Conservation (phyloP, 2,329 filamentous ascomycete genomes). For the Penicillium aurantiogriseum region DNA sequence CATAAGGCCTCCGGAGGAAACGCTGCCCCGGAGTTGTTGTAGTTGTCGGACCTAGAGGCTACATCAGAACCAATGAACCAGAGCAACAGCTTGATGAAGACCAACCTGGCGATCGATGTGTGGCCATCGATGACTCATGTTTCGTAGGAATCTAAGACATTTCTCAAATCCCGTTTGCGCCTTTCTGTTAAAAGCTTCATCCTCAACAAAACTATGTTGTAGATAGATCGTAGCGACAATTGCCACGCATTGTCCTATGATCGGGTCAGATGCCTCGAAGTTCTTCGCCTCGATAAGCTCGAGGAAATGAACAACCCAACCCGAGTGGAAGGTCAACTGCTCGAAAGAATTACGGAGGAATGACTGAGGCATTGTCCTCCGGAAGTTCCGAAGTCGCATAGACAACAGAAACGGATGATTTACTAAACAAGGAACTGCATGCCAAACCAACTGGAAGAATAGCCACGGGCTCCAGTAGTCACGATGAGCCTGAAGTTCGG, state of each 20-base stretch:
- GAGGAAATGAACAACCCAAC: conserved; percentile 51
- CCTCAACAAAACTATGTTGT: conserved; percentile 50
- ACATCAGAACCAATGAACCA: background rate
- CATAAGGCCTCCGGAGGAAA: conserved; percentile 24
- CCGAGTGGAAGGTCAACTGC: conserved; percentile 46
- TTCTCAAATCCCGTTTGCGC: conserved; percentile 42
- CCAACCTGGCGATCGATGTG: conserved; percentile 27
- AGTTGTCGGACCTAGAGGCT: conserved; percentile 22
- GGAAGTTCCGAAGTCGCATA: conserved; percentile 48
- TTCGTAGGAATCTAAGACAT: conserved; percentile 40
- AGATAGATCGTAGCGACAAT: conserved; percentile 52
- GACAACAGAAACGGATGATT: conserved; percentile 53
- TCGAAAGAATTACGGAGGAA: conserved; percentile 53
- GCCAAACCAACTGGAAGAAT: conserved; percentile 49
- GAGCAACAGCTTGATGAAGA: background rate
- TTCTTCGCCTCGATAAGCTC: conserved; percentile 42
- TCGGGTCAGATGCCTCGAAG: conserved; percentile 46
- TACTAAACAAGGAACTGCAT: conserved; percentile 48
- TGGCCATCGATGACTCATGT: conserved; percentile 39
- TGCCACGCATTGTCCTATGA: conserved; percentile 46
- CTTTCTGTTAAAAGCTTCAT: conserved; percentile 31
- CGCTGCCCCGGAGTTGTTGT: conserved; percentile 34
- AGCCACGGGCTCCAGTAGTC: conserved; percentile 53
- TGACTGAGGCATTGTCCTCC: conserved; percentile 49
- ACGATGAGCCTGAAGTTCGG: conserved; percentile 41